Evolutionary conservation across 441 rosid genomes (phyloP).

Genomic region (Pelargonium citronellum): DNA sequence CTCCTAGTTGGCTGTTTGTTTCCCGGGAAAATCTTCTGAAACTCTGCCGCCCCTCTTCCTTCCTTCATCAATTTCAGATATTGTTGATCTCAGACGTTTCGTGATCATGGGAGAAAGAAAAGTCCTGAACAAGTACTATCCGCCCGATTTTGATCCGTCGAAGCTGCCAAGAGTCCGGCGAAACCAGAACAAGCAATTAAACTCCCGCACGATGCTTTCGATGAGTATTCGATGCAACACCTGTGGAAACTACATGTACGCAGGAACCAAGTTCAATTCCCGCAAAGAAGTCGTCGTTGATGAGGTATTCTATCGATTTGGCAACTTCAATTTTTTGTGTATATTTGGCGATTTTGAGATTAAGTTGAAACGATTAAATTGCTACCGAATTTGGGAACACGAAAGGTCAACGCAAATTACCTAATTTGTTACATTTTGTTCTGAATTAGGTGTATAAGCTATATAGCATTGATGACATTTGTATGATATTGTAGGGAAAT

Average conservation of each 20-base stretch:
- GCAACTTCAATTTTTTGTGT: too few species aligned
- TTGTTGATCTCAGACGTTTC: too few species aligned
- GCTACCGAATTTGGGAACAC: neutral
- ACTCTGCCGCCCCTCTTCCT: too few species aligned
- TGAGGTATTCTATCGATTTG: neutral
- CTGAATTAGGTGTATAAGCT: too few species aligned
- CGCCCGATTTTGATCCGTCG: slow-evolving; percentile 83
- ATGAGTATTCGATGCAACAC: slow-evolving; percentile 64
- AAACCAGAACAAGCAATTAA: slow-evolving; percentile 73
- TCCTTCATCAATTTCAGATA: too few species aligned
- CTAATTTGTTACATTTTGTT: too few species aligned
- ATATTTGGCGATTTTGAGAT: neutral
- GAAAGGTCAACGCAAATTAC: neutral
- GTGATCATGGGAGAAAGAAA: slow-evolving; percentile 75
- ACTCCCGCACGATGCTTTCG: slow-evolving; percentile 35
- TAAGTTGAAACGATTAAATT: neutral
- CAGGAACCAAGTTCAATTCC: slow-evolving; percentile 53
- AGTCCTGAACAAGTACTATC: slow-evolving; percentile 80
- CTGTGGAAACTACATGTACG: slow-evolving; percentile 71
- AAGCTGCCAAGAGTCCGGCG: slow-evolving; percentile 64
- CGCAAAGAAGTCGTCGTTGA: neutral
- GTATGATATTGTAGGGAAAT: neutral
- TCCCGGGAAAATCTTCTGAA: too few species aligned
- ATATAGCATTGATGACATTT: too few species aligned
- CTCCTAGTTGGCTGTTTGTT: too few species aligned